Base-by-base conservation (phyloP, 2,329 filamentous ascomycete genomes). In the Neonectria hederae region DNA sequence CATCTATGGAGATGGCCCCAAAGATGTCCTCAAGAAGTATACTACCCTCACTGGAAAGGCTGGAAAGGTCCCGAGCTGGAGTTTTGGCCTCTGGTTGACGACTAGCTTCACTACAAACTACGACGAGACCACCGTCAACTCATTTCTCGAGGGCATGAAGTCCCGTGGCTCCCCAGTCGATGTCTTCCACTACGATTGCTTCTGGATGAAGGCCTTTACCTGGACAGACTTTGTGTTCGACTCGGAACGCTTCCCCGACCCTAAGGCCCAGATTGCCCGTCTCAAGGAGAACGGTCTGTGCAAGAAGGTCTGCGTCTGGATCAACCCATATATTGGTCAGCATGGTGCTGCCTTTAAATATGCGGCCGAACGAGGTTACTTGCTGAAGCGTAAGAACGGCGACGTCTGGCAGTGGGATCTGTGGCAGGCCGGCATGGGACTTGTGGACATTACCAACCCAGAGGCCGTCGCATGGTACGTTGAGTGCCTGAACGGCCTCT, bases 141-240 rank as follows among this genome's bases (percentile, higher is more conserved):
- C 83, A 10, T 92, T 92, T 76, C 83, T 92, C 22, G 86, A 91
- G 69, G 89, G 89, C 11, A 92, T 93, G 87, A 84, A 83, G 65
- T 81, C 85, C 53, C 85, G 89, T 2, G 84, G 86, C 49, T 90
- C 90, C 17, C 87, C 89, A 0, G 83, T 93, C 2, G 87, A 90
- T 40, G 89, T 92, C 3, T 92, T 93, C 77, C 91, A 93, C 76
- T 93, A 90, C 68, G 90, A 93, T 75, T 91, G 88, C 76, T 93
- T 92, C 83, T 93, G 90, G 90, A 89, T 93, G 83, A 89, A 89
- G 66, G 89, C 87, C 2, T 92, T 92, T 74, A 87, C 88, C 60
- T 93, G 90, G 90, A 92, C 89, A 63, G 90, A 92, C 76, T 92
- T 93, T 68, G 83, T 89, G 54, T 93, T 92, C 78, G 89, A 91